Evolutionary conservation across 75 land plant species (phyloP).

Genomic region (Pinus albicaulis): DNA sequence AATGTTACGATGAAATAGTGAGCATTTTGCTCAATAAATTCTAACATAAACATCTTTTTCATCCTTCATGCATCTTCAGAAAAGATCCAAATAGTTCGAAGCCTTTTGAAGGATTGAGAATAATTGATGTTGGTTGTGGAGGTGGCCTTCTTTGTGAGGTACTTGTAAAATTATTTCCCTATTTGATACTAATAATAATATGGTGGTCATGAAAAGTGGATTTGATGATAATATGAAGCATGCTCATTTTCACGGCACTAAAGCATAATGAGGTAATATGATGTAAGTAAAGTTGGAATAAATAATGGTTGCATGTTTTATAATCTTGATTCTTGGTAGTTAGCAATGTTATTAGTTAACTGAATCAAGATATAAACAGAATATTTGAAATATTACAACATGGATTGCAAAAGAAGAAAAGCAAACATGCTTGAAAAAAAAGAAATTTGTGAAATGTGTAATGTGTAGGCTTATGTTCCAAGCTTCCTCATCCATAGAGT

Average conservation of each 20-base stretch:
- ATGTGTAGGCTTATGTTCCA: too few species aligned
- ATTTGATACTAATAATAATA: not conserved
- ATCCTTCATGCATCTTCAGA: constrained; percentile 26
- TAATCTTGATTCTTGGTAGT: not conserved
- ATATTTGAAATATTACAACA: too few species aligned
- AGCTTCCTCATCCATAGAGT: too few species aligned
- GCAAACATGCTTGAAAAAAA: too few species aligned
- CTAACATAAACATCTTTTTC: not conserved
- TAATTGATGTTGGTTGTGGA: constrained; percentile 97
- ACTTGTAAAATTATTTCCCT: not conserved
- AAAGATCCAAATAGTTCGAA: constrained; percentile 61
- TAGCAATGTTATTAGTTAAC: not conserved
- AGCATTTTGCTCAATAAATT: too few species aligned
- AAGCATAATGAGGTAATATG: not conserved
- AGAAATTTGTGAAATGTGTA: too few species aligned
- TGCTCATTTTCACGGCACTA: not conserved
- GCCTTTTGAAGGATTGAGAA: constrained; percentile 84
- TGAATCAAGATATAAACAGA: too few species aligned
- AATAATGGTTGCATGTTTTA: not conserved
- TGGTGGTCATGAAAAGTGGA: not conserved
- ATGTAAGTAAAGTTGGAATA: not conserved
- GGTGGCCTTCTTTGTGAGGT: constrained; percentile 97
- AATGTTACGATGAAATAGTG: too few species aligned
- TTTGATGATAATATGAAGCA: not conserved
- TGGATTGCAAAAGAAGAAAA: too few species aligned